These are phyloP conservation scores for Allium fistulosum DNA, from an alignment of 106 monocot species.

Conservation along the genomic window DNA sequence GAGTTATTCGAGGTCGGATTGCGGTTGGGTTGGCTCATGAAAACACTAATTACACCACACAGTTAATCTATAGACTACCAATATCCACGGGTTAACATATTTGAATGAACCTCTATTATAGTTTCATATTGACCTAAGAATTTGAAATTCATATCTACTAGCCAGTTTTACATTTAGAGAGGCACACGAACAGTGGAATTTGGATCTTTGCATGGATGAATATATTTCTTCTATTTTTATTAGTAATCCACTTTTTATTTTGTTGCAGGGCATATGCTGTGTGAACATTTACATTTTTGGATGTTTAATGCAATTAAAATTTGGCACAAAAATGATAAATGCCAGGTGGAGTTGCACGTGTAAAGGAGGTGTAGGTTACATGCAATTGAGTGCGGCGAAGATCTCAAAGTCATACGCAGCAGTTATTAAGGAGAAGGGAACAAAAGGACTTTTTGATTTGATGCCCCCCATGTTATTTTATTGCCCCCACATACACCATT, in stretches of 20 bases:
- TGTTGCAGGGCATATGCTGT: not conserved
- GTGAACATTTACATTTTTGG: not conserved
- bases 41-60: too few relatives aligned
- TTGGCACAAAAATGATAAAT: not conserved
- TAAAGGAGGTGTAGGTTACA: not conserved
- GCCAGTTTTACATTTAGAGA: too few relatives aligned
- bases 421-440: not conserved
- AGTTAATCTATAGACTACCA: too few relatives aligned
- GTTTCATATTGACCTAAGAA: too few relatives aligned
- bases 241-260: not conserved
- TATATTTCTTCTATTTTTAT: not conserved
- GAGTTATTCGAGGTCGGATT: too few relatives aligned
- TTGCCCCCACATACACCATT: too few relatives aligned
- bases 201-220: not conserved
- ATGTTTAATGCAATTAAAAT: not conserved
- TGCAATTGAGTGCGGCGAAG: not conserved
- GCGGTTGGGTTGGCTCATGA: too few relatives aligned
- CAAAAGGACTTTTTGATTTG: conserved; percentile 4
- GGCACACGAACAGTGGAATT: too few relatives aligned
- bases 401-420: conserved; percentile 6
- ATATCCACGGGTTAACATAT: too few relatives aligned
- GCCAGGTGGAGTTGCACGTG: not conserved
- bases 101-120: too few relatives aligned
- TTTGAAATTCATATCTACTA: too few relatives aligned
- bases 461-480: not conserved